A percentile compares a stretch with the other conserved stretches of the same genome.
Conservation (phyloP, 2,329 filamentous ascomycete species). For the Aspergillus sp. region DNA sequence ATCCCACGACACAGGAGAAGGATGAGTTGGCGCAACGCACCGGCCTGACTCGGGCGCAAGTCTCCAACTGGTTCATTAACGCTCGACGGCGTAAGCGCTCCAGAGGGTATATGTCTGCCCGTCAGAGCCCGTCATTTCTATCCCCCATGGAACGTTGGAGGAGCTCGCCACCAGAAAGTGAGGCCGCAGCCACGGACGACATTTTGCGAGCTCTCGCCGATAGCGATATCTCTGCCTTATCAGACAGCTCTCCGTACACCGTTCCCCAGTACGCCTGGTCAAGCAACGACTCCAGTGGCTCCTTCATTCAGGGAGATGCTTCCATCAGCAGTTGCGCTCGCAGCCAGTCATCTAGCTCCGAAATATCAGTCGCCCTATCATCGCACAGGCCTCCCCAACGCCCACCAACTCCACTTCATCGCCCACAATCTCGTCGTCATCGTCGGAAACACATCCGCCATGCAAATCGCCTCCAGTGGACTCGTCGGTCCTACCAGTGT, state of each 20-base stretch:
- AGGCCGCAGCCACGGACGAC: slow-evolving; percentile 62
- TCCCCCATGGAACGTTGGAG: slow-evolving; percentile 67
- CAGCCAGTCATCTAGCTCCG: slow-evolving; percentile 53
- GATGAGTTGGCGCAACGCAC: slow-evolving; percentile 73
- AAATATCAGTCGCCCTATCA: slow-evolving; percentile 42
- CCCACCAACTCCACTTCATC: slow-evolving; percentile 15
- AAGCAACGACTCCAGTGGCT: slow-evolving; percentile 51
- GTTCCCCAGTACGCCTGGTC: slow-evolving; percentile 33
- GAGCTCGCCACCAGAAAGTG: slow-evolving; percentile 65
- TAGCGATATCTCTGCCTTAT: neutral
- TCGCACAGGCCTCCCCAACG: neutral
- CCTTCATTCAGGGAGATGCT: slow-evolving; percentile 49
- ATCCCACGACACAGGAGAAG: slow-evolving; percentile 82
- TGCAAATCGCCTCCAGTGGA: neutral
- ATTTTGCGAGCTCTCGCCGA: slow-evolving; percentile 59
- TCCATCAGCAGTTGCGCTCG: slow-evolving; percentile 55
- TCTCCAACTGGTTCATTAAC: slow-evolving; percentile 88
- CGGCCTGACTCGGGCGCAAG: slow-evolving; percentile 77
- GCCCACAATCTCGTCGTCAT: slow-evolving; percentile 8
- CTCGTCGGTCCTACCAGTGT: slow-evolving; percentile 35
- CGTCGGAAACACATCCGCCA: slow-evolving; percentile 31
- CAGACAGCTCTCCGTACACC: slow-evolving; percentile 24
- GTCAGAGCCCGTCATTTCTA: slow-evolving; percentile 40
- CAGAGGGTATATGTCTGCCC: neutral
- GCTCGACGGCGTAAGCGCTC: slow-evolving; percentile 63